A percentile compares a stretch with the other conserved stretches of the same genome.
These are phyloP conservation scores for Suillus brevipes DNA, from an alignment of 768 basidiomycete genomes.

Conservation along the genomic window DNA sequence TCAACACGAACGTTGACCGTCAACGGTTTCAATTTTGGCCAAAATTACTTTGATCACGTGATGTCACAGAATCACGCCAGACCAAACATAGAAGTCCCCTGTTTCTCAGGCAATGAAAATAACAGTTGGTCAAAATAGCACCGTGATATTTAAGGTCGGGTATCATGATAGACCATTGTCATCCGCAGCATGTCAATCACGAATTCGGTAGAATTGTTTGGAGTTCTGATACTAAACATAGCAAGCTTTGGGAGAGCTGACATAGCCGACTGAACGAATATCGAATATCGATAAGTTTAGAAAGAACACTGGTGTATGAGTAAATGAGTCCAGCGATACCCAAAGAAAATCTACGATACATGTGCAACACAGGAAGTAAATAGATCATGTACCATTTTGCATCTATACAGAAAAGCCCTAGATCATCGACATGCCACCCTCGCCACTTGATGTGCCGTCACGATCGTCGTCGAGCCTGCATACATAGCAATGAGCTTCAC, in stretches of 20 bases:
- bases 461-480: constrained; percentile 67
- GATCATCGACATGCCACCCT: constrained; percentile 44
- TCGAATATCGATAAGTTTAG: constrained; percentile 12
- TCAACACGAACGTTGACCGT: not conserved
- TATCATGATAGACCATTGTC: not conserved
- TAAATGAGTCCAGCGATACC: not conserved
- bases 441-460: constrained; percentile 60
- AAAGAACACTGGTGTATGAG: constrained; percentile 1
- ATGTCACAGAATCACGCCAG: not conserved
- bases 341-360: constrained; percentile 7
- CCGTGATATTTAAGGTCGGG: not conserved
- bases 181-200: not conserved
- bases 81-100: not conserved
- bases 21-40: not conserved
- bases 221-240: constrained; percentile 11
- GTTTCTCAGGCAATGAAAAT: not conserved
- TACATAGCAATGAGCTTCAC: constrained; percentile 15
- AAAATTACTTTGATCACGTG: not conserved
- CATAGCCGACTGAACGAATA: constrained; percentile 7
- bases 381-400: not conserved
- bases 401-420: constrained; percentile 6
- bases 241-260: constrained; percentile 15
- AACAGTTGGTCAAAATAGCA: not conserved
- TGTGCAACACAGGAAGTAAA: constrained; percentile 4
- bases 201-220: not conserved